Evolutionary conservation across 2,329 filamentous ascomycete species (phyloP).

Genomic region (Graphiopsis chlorocephala): DNA sequence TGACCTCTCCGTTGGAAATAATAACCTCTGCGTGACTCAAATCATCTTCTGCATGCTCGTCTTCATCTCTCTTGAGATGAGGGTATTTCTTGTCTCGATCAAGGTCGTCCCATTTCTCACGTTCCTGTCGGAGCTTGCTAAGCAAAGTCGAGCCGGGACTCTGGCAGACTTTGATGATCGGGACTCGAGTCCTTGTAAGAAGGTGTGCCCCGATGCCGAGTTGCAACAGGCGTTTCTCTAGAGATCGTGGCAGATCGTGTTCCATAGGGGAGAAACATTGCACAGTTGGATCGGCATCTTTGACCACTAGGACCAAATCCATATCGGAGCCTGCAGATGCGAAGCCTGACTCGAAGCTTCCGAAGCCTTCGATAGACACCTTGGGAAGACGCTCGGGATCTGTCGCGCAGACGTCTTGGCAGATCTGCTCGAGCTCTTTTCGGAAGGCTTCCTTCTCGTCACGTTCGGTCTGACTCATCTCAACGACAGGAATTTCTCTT

Average conservation of each 20-base stretch:
- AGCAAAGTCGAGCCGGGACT: slow-evolving; percentile 62
- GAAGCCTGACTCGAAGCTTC: slow-evolving; percentile 80
- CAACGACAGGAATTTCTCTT: slow-evolving; percentile 55
- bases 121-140: slow-evolving; percentile 60
- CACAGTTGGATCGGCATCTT: slow-evolving; percentile 24
- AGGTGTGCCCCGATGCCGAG: slow-evolving; percentile 72
- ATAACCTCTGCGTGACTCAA: neutral
- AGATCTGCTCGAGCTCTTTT: slow-evolving; percentile 60
- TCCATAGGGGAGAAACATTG: slow-evolving; percentile 43
- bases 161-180: slow-evolving; percentile 84
- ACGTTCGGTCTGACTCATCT: slow-evolving; percentile 64
- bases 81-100: slow-evolving; percentile 45
- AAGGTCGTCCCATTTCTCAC: slow-evolving; percentile 68
- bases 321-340: slow-evolving; percentile 86
- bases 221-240: slow-evolving; percentile 73
- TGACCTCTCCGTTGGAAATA: neutral
- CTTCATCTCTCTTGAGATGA: slow-evolving; percentile 27
- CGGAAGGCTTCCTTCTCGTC: slow-evolving; percentile 71
- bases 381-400: slow-evolving; percentile 48
- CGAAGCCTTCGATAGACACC: slow-evolving; percentile 74
- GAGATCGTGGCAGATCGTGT: slow-evolving; percentile 63
- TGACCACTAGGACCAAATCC: slow-evolving; percentile 77
- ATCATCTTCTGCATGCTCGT: slow-evolving; percentile 19
- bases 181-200: slow-evolving; percentile 74
- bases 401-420: slow-evolving; percentile 56